A percentile compares a stretch with the other conserved stretches of the same genome.
These are phyloP conservation scores for Pyricularia pennisetigena DNA, from an alignment of 2,329 filamentous ascomycete species.

Conservation along the genomic window DNA sequence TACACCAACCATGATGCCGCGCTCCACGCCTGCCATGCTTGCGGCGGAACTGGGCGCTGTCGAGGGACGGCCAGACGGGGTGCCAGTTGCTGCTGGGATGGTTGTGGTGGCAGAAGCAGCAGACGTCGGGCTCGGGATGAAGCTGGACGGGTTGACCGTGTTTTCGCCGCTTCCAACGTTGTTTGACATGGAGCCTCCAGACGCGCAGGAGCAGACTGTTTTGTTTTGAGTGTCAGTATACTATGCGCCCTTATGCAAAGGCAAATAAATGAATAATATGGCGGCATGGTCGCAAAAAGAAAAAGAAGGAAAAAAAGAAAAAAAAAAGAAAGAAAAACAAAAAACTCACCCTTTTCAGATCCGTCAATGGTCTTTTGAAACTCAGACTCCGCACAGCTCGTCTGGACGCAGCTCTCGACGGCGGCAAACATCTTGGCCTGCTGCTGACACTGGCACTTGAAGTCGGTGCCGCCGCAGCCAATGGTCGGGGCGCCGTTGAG, in stretches of 20 bases:
- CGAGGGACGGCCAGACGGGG: neutral
- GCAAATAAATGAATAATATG: too few species aligned
- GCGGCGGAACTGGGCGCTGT: slow-evolving; percentile 3
- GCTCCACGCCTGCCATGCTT: slow-evolving; percentile 9
- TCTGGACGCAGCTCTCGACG: slow-evolving; percentile 20
- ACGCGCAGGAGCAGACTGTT: slow-evolving; percentile 2
- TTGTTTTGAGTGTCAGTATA: neutral
- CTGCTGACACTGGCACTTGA: slow-evolving; percentile 20
- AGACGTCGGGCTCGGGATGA: neutral
- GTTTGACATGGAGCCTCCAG: neutral
- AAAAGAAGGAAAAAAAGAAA: too few species aligned
- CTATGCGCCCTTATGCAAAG: too few species aligned
- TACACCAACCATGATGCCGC: neutral
- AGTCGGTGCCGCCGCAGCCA: slow-evolving; percentile 20
- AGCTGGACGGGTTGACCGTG: neutral
- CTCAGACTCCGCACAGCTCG: slow-evolving; percentile 13
- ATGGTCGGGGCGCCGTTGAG: slow-evolving; percentile 17
- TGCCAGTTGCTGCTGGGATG: neutral
- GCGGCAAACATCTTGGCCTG: slow-evolving; percentile 19
- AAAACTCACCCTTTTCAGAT: slow-evolving; percentile 8
- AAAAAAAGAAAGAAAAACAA: too few species aligned
- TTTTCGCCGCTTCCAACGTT: neutral
- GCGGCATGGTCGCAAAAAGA: too few species aligned
- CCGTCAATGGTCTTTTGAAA: slow-evolving; percentile 22
- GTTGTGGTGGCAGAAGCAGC: neutral